Percentiles rank a stretch among this genome's conserved stretches.
phyloP scores from a whole-genome alignment of 306 rosid species.

The Mucuna pruriens region DNA sequence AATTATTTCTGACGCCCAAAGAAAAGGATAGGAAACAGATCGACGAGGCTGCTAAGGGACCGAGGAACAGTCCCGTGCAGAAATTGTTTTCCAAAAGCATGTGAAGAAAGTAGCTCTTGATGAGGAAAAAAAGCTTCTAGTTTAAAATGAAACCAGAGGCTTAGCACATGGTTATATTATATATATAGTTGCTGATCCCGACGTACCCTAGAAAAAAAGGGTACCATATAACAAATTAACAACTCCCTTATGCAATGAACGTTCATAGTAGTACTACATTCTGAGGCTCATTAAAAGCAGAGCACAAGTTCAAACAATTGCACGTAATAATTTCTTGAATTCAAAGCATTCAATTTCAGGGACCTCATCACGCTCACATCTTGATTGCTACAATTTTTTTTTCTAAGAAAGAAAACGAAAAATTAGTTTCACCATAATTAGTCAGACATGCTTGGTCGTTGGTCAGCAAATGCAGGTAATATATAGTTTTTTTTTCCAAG shows the following conservation, averaged over 20 bases:
- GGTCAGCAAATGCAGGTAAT: slow-evolving; percentile 62
- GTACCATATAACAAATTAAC: slow-evolving; percentile 9
- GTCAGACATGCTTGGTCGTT: slow-evolving; percentile 43
- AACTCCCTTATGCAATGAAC: background rate
- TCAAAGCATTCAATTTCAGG: slow-evolving; percentile 30
- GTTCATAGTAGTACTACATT: background rate
- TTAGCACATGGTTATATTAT: slow-evolving; percentile 38
- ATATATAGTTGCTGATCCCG: background rate
- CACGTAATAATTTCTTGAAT: slow-evolving; percentile 9
- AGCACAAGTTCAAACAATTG: slow-evolving; percentile 35
- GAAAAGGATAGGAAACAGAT: background rate
- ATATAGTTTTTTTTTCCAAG: slow-evolving; percentile 36
- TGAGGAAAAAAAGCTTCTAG: background rate
- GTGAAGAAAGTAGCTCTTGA: background rate
- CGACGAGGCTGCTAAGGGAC: background rate
- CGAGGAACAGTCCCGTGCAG: background rate
- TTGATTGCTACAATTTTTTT: background rate
- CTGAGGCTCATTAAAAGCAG: slow-evolving; percentile 4
- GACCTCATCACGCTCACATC: slow-evolving; percentile 31
- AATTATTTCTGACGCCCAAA: slow-evolving; percentile 42
- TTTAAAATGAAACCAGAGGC: slow-evolving; percentile 23
- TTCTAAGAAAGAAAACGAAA: slow-evolving; percentile 10
- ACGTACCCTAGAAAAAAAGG: slow-evolving; percentile 11
- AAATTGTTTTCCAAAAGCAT: slow-evolving; percentile 33
- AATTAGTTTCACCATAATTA: background rate